Percentiles rank a stretch among this genome's conserved stretches.
These are phyloP conservation scores for Leishmania turanica DNA, from an alignment of 208 protist species.

Conservation along the genomic window DNA sequence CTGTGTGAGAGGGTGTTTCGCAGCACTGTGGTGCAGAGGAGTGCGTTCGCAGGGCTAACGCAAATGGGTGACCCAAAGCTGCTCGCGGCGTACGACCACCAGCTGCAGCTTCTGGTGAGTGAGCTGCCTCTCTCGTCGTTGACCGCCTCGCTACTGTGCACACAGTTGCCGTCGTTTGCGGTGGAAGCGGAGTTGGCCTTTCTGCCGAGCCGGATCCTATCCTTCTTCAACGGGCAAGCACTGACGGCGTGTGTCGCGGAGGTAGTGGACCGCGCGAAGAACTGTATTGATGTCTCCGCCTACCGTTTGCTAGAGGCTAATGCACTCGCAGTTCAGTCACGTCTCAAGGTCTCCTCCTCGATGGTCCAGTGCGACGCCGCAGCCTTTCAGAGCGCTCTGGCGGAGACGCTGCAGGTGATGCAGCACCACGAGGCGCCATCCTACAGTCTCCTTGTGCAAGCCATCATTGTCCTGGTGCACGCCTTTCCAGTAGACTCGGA, in stretches of 20 bases:
- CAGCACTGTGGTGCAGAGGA: constrained; percentile 4
- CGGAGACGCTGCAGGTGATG: constrained; percentile 27
- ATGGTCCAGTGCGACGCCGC: background rate
- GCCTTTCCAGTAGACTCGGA: constrained; percentile 5
- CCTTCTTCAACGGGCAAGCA: constrained; percentile 13
- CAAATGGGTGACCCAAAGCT: background rate
- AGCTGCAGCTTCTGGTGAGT: constrained; percentile 24
- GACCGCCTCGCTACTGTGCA: constrained; percentile 24
- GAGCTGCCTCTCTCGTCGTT: constrained; percentile 24
- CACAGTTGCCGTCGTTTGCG: constrained; percentile 1
- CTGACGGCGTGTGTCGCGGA: constrained; percentile 1
- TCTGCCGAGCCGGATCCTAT: constrained; percentile 23
- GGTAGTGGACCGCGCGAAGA: constrained; percentile 22
- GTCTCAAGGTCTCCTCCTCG: background rate
- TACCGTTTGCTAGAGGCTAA: constrained; percentile 31
- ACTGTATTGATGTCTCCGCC: constrained; percentile 24
- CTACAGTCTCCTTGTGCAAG: constrained; percentile 15
- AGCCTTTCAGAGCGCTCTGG: constrained; percentile 2
- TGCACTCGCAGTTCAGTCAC: constrained; percentile 16
- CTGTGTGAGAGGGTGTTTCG: constrained; percentile 20
- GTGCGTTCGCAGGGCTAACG: background rate
- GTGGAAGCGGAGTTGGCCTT: constrained; percentile 3
- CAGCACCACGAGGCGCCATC: constrained; percentile 29
- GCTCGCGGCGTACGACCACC: constrained; percentile 11
- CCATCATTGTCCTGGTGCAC: constrained; percentile 20